These are phyloP conservation scores for Nothophaeocryptopus gaeumannii DNA, from an alignment of 2,329 filamentous ascomycete genomes.

Conservation along the genomic window DNA sequence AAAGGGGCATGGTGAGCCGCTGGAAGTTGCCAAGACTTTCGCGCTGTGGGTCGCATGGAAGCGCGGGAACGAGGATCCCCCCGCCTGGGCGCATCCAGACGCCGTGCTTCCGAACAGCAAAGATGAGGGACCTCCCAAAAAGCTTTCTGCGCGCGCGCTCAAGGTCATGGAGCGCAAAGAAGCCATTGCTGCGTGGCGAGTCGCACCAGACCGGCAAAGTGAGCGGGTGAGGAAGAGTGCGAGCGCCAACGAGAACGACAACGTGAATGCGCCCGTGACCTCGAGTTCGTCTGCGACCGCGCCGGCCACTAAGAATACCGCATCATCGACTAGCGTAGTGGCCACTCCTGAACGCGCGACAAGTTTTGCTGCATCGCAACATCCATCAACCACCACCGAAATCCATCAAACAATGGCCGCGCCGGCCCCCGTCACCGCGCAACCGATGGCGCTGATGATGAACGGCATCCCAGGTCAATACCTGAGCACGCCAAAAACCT, in stretches of 20 bases:
- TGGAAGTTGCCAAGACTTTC: slow-evolving; percentile 59
- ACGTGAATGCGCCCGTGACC: slow-evolving; percentile 1
- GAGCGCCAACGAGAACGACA: slow-evolving; percentile 5
- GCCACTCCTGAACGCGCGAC: slow-evolving; percentile 25
- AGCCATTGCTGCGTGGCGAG: slow-evolving; percentile 43
- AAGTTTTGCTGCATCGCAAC: slow-evolving; percentile 24
- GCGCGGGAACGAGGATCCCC: slow-evolving; percentile 60
- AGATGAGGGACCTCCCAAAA: slow-evolving; percentile 50
- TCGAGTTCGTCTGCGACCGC: slow-evolving; percentile 3
- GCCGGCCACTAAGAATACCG: slow-evolving; percentile 14
- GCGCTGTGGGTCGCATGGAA: slow-evolving; percentile 68
- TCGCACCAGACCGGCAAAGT: slow-evolving; percentile 46
- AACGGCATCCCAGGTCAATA: slow-evolving; percentile 32
- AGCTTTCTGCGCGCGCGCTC: slow-evolving; percentile 53
- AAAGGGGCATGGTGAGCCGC: slow-evolving; percentile 59
- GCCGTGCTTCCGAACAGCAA: slow-evolving; percentile 52
- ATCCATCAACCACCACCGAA: slow-evolving; percentile 15
- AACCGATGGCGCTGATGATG: slow-evolving; percentile 30
- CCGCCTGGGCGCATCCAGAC: slow-evolving; percentile 61
- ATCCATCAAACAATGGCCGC: slow-evolving; percentile 27
- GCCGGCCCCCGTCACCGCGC: slow-evolving; percentile 18
- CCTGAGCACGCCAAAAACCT: slow-evolving; percentile 53
- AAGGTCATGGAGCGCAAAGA: slow-evolving; percentile 56
- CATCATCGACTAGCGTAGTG: slow-evolving; percentile 20
- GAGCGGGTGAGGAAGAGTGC: slow-evolving; percentile 36